Evolutionary conservation across 352 stramenopile genomes (phyloP).

Genomic region (Pythium insidiosum): DNA sequence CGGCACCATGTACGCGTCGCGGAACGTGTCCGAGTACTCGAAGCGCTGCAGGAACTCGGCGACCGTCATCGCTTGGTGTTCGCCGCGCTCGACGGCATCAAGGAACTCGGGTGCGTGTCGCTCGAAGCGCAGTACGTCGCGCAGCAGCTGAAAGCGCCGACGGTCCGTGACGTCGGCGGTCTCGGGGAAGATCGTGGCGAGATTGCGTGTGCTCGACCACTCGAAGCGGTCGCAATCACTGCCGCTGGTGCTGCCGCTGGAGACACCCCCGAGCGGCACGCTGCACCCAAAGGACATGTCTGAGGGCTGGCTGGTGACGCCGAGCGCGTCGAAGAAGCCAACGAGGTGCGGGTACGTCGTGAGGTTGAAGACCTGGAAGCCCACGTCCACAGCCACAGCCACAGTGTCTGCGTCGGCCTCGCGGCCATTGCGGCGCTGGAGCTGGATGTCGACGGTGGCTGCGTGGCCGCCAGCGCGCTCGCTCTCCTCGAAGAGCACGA

Average conservation of each 20-base stretch:
- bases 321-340: constrained; percentile 65
- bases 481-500: constrained; percentile 42
- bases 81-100: constrained; percentile 3
- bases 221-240: constrained; percentile 11
- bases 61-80: constrained; percentile 12
- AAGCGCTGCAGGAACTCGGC: constrained; percentile 13
- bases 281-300: constrained; percentile 71
- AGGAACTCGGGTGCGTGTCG: constrained; percentile 14
- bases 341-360: constrained; percentile 88
- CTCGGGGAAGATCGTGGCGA: constrained; percentile 16
- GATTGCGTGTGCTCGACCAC: constrained; percentile 17
- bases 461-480: constrained; percentile 32
- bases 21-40: constrained; percentile 17
- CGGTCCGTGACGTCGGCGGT: constrained; percentile 3
- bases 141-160: constrained; percentile 14
- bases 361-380: constrained; percentile 91
- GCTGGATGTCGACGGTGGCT: constrained; percentile 29
- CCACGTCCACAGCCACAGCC: constrained; percentile 55
- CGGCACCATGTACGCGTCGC: constrained; percentile 23
- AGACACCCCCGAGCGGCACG: too few species aligned
- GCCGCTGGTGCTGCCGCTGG: too few species aligned
- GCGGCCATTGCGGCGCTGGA: constrained; percentile 12
- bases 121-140: constrained; percentile 19
- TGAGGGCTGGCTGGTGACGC: constrained; percentile 40
- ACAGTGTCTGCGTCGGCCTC: background rate